phyloP scores from a whole-genome alignment of 192 early-diverging fungal species.

The Dimargaris cristalligena region DNA sequence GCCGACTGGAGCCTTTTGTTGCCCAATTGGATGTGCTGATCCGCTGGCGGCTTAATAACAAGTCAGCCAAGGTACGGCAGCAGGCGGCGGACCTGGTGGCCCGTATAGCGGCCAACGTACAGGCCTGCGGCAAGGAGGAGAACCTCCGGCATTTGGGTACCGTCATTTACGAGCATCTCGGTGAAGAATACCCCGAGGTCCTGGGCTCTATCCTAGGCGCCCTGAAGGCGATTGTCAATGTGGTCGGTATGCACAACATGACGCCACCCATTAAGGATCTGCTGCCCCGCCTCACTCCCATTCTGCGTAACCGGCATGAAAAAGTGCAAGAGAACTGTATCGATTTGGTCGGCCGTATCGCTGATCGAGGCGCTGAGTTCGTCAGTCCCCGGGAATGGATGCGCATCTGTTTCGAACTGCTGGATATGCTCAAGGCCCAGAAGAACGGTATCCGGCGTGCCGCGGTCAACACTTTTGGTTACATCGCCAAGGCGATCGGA shows the following conservation, averaged over 20 bases:
- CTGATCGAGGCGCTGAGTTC: constrained; percentile 92
- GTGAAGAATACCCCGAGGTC: constrained; percentile 98
- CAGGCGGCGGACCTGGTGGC: constrained; percentile 95
- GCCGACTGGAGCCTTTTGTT: constrained; percentile 80
- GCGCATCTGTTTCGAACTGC: constrained; percentile 95
- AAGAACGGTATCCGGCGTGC: constrained; percentile 91
- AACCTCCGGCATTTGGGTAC: constrained; percentile 82
- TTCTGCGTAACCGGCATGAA: constrained; percentile 93
- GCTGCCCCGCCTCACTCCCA: constrained; percentile 91
- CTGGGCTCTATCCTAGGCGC: constrained; percentile 86
- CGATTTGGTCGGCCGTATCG: constrained; percentile 95
- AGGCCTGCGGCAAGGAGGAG: constrained; percentile 86
- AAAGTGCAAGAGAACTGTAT: constrained; percentile 86
- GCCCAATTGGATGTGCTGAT: constrained; percentile 89
- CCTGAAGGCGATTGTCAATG: constrained; percentile 88
- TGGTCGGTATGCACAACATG: constrained; percentile 97
- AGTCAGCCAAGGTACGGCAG: constrained; percentile 84
- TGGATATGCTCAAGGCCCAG: constrained; percentile 93
- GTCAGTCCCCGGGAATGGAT: constrained; percentile 98
- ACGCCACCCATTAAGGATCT: constrained; percentile 96
- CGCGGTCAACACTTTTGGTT: constrained; percentile 96
- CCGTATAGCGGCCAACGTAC: constrained; percentile 85
- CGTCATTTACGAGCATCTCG: constrained; percentile 94
- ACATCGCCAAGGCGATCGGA: constrained; percentile 97
- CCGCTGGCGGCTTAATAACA: constrained; percentile 95